Evolutionary conservation across 1,284 basidiomycete genomes (phyloP), one percentile per base, ranked within the genome.

Genomic region (Boletus nobilissimus): DNA sequence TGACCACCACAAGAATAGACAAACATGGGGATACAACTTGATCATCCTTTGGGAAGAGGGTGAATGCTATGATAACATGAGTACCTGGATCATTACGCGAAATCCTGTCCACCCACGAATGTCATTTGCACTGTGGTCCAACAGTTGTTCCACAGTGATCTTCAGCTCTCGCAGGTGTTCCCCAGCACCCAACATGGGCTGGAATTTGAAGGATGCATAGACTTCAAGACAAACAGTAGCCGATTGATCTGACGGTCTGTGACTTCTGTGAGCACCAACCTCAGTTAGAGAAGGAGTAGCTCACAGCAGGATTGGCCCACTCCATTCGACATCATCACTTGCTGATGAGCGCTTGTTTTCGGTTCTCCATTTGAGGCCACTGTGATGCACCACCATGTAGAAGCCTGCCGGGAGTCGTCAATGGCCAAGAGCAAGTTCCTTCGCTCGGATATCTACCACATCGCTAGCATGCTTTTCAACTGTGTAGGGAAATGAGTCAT

Each of bases 401-500:
- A 68, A 68, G 11, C 66, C 34, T 6, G 43, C 26, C 11, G 43
- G 24, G 18, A 51, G 22, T 68, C 43, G 43, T 34, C 43, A 26
- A 18, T 39, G 63, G 63, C 63, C 63, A 64, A 26, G 24, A 29
- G 38, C 7, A 26, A 64, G 1, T 29, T 39, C 14, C 9, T 7
- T 64, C 24, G 32, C 66, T 46, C 66, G 32, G 16, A 68, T 68
- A 9, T 24, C 66, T 68, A 29, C 10, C 14, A 4, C 19, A 7
- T 51, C 34, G 7, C 51, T 24, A 51, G 46, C 4, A 38, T 36
- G 24, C n/a, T 36, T 36, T 16, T 5, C 24, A 26, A 24, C 34
- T 13, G 11, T 18, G 7, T 29, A n/a, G 32, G 48, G 40, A 46
- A 34, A 34, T 29, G 65, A 46, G 22, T 92, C 90, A n/a, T n/a